Percentiles rank a stretch among this genome's conserved stretches.
Conservation (phyloP, 257 asterid species). For the Parsonsia alboflavescens region DNA sequence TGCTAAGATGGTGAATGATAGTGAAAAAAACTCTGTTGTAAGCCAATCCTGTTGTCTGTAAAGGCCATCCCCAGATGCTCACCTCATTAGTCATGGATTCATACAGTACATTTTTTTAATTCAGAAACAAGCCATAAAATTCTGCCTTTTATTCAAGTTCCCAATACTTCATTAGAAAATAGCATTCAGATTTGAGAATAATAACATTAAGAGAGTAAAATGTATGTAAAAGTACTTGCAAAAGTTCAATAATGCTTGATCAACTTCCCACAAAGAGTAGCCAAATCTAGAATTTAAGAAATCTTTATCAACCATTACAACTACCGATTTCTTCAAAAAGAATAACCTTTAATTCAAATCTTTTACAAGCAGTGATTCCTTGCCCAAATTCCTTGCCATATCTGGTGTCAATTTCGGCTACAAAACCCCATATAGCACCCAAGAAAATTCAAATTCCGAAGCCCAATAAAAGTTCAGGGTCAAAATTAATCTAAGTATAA, state of each 20-base stretch:
- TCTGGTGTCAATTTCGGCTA: conserved; percentile 32
- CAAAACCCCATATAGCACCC: conserved; percentile 40
- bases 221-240: not conserved
- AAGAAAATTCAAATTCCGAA: conserved; percentile 45
- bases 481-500: conserved; percentile 32
- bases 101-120: conserved; percentile 49
- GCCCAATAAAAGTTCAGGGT: conserved; percentile 32
- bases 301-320: conserved; percentile 24
- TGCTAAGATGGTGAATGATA: conserved; percentile 53
- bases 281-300: conserved; percentile 37
- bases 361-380: conserved; percentile 33
- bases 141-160: not conserved
- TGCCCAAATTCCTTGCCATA: conserved; percentile 43
- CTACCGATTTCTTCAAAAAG: conserved; percentile 53
- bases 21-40: conserved; percentile 44
- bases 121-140: conserved; percentile 42
- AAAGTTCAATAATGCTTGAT: conserved; percentile 35
- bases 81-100: conserved; percentile 57
- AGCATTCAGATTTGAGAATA: not conserved
- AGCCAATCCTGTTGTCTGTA: conserved; percentile 81
- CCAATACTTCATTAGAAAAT: not conserved
- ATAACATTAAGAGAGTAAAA: not conserved
- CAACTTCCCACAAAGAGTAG: conserved; percentile 57
- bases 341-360: conserved; percentile 35
- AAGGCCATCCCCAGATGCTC: conserved; percentile 94